phyloP scores from a whole-genome alignment of 148 eudicot genomes.

The Cornus kousa region DNA sequence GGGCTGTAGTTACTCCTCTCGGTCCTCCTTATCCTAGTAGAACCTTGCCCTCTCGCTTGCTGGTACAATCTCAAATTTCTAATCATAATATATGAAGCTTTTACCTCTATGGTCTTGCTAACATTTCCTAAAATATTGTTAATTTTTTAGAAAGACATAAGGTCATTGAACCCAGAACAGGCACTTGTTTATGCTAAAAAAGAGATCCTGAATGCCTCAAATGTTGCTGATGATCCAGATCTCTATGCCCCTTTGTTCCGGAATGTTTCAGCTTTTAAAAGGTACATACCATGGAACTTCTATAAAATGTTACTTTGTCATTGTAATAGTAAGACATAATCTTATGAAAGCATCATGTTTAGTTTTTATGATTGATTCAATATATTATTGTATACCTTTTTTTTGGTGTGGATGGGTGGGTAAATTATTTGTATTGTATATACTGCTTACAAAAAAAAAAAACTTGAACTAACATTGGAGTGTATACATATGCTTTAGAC shows the following conservation, averaged over 20 bases:
- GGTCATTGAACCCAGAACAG: constrained; percentile 63
- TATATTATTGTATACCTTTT: too few relatives aligned
- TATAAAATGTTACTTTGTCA: too few relatives aligned
- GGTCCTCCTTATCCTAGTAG: constrained; percentile 29
- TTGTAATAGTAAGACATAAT: too few relatives aligned
- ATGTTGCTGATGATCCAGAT: constrained; percentile 50
- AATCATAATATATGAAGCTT: not conserved
- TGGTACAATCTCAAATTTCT: constrained; percentile 35
- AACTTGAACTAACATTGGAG: too few relatives aligned
- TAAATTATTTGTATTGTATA: too few relatives aligned
- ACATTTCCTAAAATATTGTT: not conserved
- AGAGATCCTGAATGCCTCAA: constrained; percentile 54
- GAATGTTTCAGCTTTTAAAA: constrained; percentile 67
- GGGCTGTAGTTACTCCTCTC: constrained; percentile 32
- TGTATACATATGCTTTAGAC: too few relatives aligned
- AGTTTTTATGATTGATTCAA: too few relatives aligned
- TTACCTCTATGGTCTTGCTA: not conserved
- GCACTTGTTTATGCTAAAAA: constrained; percentile 70
- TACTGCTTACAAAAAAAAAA: too few relatives aligned
- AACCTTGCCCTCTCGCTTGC: constrained; percentile 43
- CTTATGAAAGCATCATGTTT: too few relatives aligned
- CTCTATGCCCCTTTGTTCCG: constrained; percentile 77
- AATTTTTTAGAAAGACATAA: constrained; percentile 49
- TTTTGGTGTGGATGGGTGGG: too few relatives aligned
- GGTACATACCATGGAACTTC: constrained; percentile 35